Evolutionary conservation across 1,284 basidiomycete species (phyloP).

Genomic region (Moesziomyces sp.): DNA sequence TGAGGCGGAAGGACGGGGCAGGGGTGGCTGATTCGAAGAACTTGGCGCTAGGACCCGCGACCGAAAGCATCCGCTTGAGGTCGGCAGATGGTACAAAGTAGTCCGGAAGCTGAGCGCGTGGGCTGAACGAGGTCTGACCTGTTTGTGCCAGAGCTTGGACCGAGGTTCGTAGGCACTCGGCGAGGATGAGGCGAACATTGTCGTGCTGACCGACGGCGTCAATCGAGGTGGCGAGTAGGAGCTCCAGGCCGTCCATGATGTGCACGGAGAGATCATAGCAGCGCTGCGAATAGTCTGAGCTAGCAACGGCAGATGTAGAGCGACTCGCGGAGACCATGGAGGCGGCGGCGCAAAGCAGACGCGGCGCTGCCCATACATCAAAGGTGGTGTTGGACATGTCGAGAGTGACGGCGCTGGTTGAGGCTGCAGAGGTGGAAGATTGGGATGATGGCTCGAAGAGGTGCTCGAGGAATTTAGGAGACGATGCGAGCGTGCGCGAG

Average conservation of each 20-base stretch:
- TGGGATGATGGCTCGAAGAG: slow-evolving; percentile 19
- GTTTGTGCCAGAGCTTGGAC: slow-evolving; percentile 43
- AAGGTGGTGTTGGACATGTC: slow-evolving; percentile 51
- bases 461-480: slow-evolving; percentile 48
- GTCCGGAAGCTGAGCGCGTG: slow-evolving; percentile 27
- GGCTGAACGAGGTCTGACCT: slow-evolving; percentile 31
- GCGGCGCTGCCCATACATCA: slow-evolving; percentile 54
- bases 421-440: slow-evolving; percentile 12
- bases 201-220: slow-evolving; percentile 38
- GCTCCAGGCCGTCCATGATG: slow-evolving; percentile 19
- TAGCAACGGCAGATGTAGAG: neutral
- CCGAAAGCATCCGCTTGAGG: neutral
- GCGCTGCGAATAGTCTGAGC: slow-evolving; percentile 6
- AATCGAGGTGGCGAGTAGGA: slow-evolving; percentile 30
- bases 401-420: slow-evolving; percentile 27
- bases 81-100: slow-evolving; percentile 21
- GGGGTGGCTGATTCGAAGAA: slow-evolving; percentile 20
- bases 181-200: slow-evolving; percentile 44
- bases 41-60: slow-evolving; percentile 3
- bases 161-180: slow-evolving; percentile 29
- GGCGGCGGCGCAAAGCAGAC: slow-evolving; percentile 44
- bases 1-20: slow-evolving; percentile 25
- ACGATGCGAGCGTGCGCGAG: slow-evolving; percentile 18
- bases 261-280: slow-evolving; percentile 9
- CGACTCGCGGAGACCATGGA: slow-evolving; percentile 19